A percentile compares a stretch with the other conserved stretches of the same genome.
Conservation (phyloP, 2,329 filamentous ascomycete species). For the Rasamsonia emersonii region DNA sequence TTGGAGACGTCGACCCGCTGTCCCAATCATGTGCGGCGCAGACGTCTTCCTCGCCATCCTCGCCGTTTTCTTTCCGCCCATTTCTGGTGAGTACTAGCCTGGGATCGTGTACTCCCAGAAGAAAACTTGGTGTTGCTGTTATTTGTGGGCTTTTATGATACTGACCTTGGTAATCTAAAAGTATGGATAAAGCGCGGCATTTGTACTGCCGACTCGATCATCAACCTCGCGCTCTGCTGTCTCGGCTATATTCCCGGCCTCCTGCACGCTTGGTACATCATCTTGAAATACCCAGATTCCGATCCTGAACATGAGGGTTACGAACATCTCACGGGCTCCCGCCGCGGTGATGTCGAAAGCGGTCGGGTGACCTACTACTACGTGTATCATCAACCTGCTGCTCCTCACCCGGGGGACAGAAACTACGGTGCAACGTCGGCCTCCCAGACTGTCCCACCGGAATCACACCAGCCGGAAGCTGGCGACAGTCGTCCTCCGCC, state of each 20-base stretch:
- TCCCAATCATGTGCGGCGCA: constrained; percentile 46
- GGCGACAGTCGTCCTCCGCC: constrained; percentile 51
- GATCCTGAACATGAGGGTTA: constrained; percentile 55
- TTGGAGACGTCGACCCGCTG: no score
- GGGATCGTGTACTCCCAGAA: no score
- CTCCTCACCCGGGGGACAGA: constrained; percentile 22
- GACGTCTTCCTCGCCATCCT: constrained; percentile 54
- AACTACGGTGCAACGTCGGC: constrained; percentile 33
- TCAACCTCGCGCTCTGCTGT: constrained; percentile 85
- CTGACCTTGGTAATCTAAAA: constrained; percentile 29
- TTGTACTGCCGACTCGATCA: constrained; percentile 84
- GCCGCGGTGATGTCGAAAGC: constrained; percentile 28
- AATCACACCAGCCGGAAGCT: constrained; percentile 15
- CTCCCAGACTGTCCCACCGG: constrained; percentile 15
- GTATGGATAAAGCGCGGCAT: constrained; percentile 96
- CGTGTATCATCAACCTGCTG: constrained; percentile 46
- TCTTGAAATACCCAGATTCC: constrained; percentile 74
- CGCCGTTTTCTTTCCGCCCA: constrained; percentile 53
- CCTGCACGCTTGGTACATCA: constrained; percentile 96
- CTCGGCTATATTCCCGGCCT: constrained; percentile 78
- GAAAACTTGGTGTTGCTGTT: no score
- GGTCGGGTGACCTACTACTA: constrained; percentile 65
- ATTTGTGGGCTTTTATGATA: no score
- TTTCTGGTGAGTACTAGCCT: constrained; percentile 45
- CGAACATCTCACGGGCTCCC: constrained; percentile 49